Conservation (phyloP, 768 basidiomycete species). For the Pholiota microspora region DNA sequence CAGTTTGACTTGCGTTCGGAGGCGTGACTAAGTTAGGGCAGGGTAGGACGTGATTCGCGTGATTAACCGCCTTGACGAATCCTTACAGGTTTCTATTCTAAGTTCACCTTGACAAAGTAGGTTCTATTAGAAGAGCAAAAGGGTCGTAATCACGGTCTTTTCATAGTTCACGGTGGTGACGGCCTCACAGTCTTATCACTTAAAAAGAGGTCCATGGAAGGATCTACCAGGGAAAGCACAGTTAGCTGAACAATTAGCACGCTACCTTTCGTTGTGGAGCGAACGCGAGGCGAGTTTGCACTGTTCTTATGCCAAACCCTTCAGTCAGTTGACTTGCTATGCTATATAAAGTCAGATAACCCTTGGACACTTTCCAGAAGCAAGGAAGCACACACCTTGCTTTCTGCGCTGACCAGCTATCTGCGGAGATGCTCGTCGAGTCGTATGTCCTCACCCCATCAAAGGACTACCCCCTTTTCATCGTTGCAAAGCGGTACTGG, state of each 20-base stretch:
- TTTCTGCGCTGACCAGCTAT: neutral
- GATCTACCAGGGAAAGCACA: neutral
- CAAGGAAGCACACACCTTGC: slow-evolving; percentile 2
- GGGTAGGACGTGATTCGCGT: neutral
- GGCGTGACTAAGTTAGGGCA: slow-evolving; percentile 5
- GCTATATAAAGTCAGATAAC: slow-evolving; percentile 6
- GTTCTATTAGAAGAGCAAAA: neutral
- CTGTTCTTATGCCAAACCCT: neutral
- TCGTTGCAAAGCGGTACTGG: slow-evolving; percentile 61
- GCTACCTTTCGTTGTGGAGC: neutral
- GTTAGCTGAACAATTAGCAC: neutral
- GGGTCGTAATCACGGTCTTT: neutral
- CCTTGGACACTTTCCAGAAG: slow-evolving; percentile 1
- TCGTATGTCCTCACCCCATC: slow-evolving; percentile 30
- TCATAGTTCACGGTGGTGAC: neutral
- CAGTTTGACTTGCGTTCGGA: neutral
- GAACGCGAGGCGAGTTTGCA: neutral
- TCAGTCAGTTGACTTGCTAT: neutral
- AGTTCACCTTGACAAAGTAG: too few species aligned
- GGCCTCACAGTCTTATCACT: neutral
- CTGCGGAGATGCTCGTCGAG: slow-evolving; percentile 16
- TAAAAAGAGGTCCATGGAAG: neutral
- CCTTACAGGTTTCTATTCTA: neutral
- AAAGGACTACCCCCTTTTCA: slow-evolving; percentile 42
- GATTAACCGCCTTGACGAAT: neutral